Percentiles rank a stretch among this genome's conserved stretches.
phyloP scores from a whole-genome alignment of 202 grass and related monocot genomes.

The Panicum hallii region DNA sequence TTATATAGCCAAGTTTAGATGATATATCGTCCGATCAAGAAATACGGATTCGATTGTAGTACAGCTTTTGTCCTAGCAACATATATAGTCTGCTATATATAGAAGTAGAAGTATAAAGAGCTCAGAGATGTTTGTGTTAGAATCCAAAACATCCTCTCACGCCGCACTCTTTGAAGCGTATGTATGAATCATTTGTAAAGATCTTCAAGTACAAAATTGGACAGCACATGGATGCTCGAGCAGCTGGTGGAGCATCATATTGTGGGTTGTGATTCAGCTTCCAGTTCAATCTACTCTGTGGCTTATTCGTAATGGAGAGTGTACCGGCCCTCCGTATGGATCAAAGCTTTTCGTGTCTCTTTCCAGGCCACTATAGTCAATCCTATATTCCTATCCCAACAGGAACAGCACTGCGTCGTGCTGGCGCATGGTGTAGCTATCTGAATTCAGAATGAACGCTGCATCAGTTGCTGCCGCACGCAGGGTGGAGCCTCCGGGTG shows the following conservation, averaged over 20 bases:
- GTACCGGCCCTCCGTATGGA: background rate
- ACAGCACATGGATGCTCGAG: background rate
- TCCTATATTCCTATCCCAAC: background rate
- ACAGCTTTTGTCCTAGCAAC: background rate
- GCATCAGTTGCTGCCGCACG: background rate
- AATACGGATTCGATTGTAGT: background rate
- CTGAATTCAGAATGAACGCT: background rate
- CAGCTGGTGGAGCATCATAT: background rate
- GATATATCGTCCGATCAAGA: background rate
- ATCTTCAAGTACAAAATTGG: background rate
- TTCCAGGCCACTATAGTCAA: too few relatives aligned
- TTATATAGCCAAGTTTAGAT: background rate
- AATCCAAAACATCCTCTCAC: background rate
- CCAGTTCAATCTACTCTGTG: background rate
- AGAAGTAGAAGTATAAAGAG: background rate
- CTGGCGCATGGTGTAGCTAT: background rate
- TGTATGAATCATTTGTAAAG: background rate
- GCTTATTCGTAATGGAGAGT: background rate
- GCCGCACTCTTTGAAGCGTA: background rate
- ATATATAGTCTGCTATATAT: background rate
- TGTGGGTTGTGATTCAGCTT: background rate
- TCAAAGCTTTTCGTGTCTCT: background rate
- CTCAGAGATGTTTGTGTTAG: background rate
- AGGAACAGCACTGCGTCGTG: background rate
- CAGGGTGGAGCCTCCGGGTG: conserved; percentile 4